Conservation (phyloP, 1,139 yeast genomes). For the Magnusiomyces starmeri region DNA sequence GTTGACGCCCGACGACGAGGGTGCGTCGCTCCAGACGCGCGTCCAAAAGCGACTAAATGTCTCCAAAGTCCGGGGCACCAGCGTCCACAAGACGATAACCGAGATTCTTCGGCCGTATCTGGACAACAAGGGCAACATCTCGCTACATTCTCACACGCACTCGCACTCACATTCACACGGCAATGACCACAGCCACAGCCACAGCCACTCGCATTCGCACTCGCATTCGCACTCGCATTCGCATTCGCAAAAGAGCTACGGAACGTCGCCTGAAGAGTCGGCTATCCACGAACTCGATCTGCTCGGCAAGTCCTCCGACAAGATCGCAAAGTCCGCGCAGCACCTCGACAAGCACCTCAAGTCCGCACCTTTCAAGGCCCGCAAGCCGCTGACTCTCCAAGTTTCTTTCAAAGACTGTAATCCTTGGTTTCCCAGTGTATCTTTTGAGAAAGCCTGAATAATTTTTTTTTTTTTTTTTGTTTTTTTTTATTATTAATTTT, state of each 20-base stretch:
- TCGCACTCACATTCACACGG: no score
- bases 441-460: background rate
- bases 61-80: background rate
- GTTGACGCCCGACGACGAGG: background rate
- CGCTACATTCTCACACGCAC: no score
- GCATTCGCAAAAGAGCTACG: background rate
- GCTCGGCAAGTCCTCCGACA: background rate
- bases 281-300: background rate
- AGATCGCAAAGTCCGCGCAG: background rate
- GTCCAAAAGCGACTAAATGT: background rate
- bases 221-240: no score
- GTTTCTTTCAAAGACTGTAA: background rate
- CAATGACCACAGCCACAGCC: no score
- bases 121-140: background rate
- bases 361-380: no score
- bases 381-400: background rate
- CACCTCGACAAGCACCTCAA: conserved; percentile 3
- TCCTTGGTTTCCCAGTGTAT: conserved; percentile 2
- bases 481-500: background rate
- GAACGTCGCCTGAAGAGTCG: background rate
- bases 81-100: background rate
- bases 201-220: no score
- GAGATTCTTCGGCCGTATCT: background rate
- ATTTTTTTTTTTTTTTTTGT: background rate
- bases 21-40: background rate